Evolutionary conservation across 1,284 basidiomycete species (phyloP).

Genomic region (Boletus smithii): DNA sequence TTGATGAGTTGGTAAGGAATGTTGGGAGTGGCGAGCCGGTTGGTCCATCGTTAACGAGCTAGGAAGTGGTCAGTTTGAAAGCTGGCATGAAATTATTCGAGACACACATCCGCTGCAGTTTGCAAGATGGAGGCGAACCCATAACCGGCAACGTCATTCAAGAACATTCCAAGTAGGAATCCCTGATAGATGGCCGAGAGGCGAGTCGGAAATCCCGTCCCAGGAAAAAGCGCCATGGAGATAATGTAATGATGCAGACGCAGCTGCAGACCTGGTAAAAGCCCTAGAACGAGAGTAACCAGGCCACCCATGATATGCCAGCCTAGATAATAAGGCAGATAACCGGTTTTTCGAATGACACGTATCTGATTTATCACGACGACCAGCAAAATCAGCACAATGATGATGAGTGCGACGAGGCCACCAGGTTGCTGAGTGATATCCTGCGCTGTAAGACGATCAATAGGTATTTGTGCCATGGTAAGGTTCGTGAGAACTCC

Average conservation of each 20-base stretch:
- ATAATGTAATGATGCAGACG: slow-evolving; percentile 77
- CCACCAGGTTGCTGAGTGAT: slow-evolving; percentile 67
- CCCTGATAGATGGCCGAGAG: slow-evolving; percentile 77
- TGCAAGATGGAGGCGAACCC: slow-evolving; percentile 80
- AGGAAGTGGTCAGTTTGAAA: not conserved
- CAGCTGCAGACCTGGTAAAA: slow-evolving; percentile 66
- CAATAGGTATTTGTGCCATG: slow-evolving; percentile 68
- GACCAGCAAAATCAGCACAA: slow-evolving; percentile 59
- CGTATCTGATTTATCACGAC: slow-evolving; percentile 73
- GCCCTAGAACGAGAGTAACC: slow-evolving; percentile 61
- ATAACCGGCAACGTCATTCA: slow-evolving; percentile 75
- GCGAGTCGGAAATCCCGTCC: slow-evolving; percentile 79
- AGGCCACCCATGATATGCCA: slow-evolving; percentile 73
- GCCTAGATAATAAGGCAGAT: slow-evolving; percentile 68
- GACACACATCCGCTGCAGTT: slow-evolving; percentile 64
- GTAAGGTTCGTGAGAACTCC: slow-evolving; percentile 68
- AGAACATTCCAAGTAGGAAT: slow-evolving; percentile 78
- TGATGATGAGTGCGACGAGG: slow-evolving; percentile 67
- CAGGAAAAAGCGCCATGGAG: slow-evolving; percentile 72
- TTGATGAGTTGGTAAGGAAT: slow-evolving; percentile 72
- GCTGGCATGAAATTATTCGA: slow-evolving; percentile 2
- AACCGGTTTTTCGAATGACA: slow-evolving; percentile 82
- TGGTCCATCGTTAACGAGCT: slow-evolving; percentile 71
- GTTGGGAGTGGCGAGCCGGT: slow-evolving; percentile 66
- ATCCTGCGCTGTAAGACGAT: slow-evolving; percentile 70